Evolutionary conservation across 768 basidiomycete genomes (phyloP).

Genomic region (Neoboletus magnificus): DNA sequence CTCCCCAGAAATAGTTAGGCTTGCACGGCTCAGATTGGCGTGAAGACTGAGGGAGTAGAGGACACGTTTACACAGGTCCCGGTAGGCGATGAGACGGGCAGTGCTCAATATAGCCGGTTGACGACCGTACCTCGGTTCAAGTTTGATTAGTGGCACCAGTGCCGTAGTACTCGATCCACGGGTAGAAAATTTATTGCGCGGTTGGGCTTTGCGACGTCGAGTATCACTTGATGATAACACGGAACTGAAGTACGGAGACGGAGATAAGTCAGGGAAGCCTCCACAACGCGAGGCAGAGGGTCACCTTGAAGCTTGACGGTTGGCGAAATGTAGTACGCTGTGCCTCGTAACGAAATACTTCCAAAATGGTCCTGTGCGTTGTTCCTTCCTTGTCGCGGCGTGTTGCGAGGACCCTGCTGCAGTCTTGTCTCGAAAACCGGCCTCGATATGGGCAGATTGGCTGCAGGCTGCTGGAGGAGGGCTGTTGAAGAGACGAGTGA

Average conservation of each 20-base stretch:
- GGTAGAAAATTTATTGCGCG: neutral
- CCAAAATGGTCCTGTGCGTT: constrained; percentile 11
- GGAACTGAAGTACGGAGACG: constrained; percentile 20
- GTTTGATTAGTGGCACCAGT: neutral
- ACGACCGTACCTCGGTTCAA: constrained; percentile 1
- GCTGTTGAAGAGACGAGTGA: neutral
- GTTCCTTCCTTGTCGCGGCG: constrained; percentile 17
- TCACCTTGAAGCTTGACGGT: neutral
- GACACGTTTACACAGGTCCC: neutral
- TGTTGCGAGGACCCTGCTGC: constrained; percentile 5
- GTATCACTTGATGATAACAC: constrained; percentile 1
- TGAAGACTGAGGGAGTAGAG: neutral
- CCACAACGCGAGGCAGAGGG: constrained; percentile 7
- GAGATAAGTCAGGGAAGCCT: constrained; percentile 19
- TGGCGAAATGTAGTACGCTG: constrained; percentile 1
- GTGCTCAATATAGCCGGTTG: neutral
- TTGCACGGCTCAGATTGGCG: neutral
- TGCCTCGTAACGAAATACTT: constrained; percentile 8
- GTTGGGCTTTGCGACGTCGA: neutral
- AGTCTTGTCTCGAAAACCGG: constrained; percentile 4
- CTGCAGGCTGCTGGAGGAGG: neutral
- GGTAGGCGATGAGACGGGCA: neutral
- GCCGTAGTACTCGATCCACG: neutral
- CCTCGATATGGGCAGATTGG: constrained; percentile 5
- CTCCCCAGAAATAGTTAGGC: neutral